Evolutionary conservation across 1,284 basidiomycete species (phyloP), one percentile per base, ranked within the genome.

Genomic region (Trametes polyzona): DNA sequence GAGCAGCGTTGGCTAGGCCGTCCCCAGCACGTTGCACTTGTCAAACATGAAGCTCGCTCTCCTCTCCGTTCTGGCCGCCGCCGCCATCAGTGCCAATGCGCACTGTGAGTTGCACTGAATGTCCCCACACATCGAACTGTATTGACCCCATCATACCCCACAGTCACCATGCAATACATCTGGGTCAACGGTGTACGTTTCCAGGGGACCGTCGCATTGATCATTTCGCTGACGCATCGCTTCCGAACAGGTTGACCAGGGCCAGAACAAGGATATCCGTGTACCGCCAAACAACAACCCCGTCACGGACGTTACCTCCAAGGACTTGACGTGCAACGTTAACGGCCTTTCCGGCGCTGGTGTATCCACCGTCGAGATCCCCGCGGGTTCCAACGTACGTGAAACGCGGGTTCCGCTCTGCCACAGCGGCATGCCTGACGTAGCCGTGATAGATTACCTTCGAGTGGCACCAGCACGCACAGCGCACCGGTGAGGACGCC

Each of bases 251-350:
- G 72, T 67, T 29, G 80, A 82, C 63, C 66, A 80, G 63, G 80
- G 80, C 3, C 67, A 69, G 40, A 80, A 80, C 68, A 74, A 63
- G 27, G 74, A 72, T 65, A 66, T 81, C 47, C 78, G 79, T 55
- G 65, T 81, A n/a, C 73, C 78, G n/a, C 78, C 80, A 10, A 80
- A 65, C 69, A 82, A 83, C 71, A 80, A 79, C 64, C 80, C 80
- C 11, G 80, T 82, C 44, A 80, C 77, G 32, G 80, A 81, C 48
- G 78, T 82, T 12, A 80, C 76, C 27, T 79, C 77, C 29, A 78
- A 65, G 3, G 80, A 82, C 60, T 41, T 82, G 27, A 78, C 76
- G 33, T 81, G 79, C 71, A 82, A 81, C 60, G 79, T 81, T 55
- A 77, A 77, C 57, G 80, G 79, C 21, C 70, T 76, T 23, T 74